Evolutionary conservation across 148 eudicot genomes (phyloP).

Genomic region (Chenopodium album): DNA sequence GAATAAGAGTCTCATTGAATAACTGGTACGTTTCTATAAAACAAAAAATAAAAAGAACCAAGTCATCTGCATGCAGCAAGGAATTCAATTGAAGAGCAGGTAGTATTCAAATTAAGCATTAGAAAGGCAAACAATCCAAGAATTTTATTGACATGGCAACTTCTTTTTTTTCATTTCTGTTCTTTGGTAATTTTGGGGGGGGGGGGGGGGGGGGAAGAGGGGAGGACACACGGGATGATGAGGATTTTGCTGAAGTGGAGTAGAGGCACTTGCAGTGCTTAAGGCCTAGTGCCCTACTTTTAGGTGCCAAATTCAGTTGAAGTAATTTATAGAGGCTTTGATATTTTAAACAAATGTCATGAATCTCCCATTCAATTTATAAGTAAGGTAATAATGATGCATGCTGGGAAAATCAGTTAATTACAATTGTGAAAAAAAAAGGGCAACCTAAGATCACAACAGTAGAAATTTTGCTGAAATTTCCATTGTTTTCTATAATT

Average conservation of each 20-base stretch:
- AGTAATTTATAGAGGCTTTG: too few relatives aligned
- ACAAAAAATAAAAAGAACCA: neutral
- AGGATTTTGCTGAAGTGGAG: neutral
- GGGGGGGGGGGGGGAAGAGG: too few relatives aligned
- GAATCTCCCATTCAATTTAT: too few relatives aligned
- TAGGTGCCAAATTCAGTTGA: too few relatives aligned
- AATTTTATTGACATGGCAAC: neutral
- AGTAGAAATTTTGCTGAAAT: neutral
- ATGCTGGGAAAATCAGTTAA: too few relatives aligned
- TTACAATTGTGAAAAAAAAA: too few relatives aligned
- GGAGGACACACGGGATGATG: neutral
- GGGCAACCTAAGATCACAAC: neutral
- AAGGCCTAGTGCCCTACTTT: too few relatives aligned
- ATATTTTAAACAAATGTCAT: too few relatives aligned
- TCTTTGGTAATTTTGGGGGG: neutral
- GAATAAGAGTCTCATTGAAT: neutral
- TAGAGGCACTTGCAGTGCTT: too few relatives aligned
- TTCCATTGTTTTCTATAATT: neutral
- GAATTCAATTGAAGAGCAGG: neutral
- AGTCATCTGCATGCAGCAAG: neutral
- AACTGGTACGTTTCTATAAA: neutral
- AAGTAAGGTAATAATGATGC: too few relatives aligned
- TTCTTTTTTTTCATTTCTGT: too few relatives aligned
- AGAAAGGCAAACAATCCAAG: neutral
- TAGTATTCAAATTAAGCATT: neutral